Percentiles rank a stretch among this genome's conserved stretches.
These are phyloP conservation scores for Penicillium canariense DNA, from an alignment of 495 filamentous ascomycete species.

Conservation along the genomic window DNA sequence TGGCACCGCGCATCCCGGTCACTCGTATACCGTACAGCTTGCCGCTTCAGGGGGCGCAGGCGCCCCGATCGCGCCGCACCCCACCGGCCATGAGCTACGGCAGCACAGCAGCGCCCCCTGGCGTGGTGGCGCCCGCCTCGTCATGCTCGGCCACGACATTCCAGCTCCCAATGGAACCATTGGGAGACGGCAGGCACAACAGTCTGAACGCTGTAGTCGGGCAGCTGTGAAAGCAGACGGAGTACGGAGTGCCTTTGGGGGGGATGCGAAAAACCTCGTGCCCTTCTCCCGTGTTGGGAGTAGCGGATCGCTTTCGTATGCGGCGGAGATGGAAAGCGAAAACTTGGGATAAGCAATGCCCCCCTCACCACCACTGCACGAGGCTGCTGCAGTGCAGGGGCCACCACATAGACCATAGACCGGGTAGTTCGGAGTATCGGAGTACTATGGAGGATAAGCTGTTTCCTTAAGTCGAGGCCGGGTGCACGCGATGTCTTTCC, in stretches of 20 bases:
- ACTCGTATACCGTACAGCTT: constrained; percentile 1
- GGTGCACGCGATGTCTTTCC: constrained; percentile 20
- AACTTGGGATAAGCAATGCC: neutral
- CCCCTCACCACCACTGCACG: neutral
- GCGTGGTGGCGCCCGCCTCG: constrained; percentile 1
- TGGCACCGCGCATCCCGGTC: neutral
- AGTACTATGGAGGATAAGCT: no score
- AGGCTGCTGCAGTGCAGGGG: no score
- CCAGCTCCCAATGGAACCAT: neutral
- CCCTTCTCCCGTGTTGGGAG: neutral
- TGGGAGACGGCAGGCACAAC: neutral
- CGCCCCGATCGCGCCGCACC: neutral
- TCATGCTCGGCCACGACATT: neutral
- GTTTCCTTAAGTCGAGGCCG: no score
- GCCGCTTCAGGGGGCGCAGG: neutral
- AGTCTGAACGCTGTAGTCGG: no score
- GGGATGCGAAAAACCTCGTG: no score
- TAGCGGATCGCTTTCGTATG: neutral
- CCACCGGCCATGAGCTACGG: neutral
- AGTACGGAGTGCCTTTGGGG: no score
- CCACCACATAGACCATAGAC: no score
- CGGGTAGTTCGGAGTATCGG: no score
- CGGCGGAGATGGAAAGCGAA: neutral
- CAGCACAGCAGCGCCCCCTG: neutral
- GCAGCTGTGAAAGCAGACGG: no score